Base-by-base conservation (phyloP, 1,139 yeast genomes). In the Blastobotrys arbuscula region DNA sequence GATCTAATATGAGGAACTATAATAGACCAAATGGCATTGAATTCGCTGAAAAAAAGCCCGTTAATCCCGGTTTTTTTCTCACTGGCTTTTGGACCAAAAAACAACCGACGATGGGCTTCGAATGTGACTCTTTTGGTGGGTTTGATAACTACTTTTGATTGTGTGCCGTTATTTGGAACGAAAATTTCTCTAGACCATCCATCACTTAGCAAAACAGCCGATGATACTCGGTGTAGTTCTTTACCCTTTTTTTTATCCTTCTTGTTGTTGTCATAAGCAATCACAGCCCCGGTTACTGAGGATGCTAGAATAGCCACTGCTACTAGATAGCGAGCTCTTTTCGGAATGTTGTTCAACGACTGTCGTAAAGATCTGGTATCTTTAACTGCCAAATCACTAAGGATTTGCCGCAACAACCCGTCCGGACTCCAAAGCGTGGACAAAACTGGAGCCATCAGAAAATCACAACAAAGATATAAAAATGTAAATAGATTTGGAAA, bases 21-120 rank as follows among this genome's bases (percentile, higher is more conserved):
- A 42, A 90, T 85, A 57, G 81, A 76, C 86, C 95, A 85, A 40
- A 90, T 78, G 31, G 90, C 87, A 33, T 74, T 70, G 55, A 88
- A 71, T 68, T 89, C 95, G 54, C 79, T 78, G 54, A 87, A 68
- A 59, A 88, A 87, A 59, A 77, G 77, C 35, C 88, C 82, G 62
- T 83, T 61, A 34, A 59, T 58, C 13, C 66, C 66, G 8, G 59
- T 54, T 64, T 73, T 59, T 45, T 38, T 42, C 55, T 56, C 56
- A 48, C 72, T 74, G 44, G 72, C 66, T 45, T 68, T 60, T 49
- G 76, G 77, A 55, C 75, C 76, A 57, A 81, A 76, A 60, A 83
- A 82, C 42, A 78, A 64, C 50, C 82, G 74, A 60, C 81, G 76
- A 63, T 84, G 89, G 5, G 84, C 84, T 48, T 86, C 89, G 60